Percentiles rank a stretch among this genome's conserved stretches.
Conservation (phyloP, 176 grass and related monocot species). For the Juncus inflexus region DNA sequence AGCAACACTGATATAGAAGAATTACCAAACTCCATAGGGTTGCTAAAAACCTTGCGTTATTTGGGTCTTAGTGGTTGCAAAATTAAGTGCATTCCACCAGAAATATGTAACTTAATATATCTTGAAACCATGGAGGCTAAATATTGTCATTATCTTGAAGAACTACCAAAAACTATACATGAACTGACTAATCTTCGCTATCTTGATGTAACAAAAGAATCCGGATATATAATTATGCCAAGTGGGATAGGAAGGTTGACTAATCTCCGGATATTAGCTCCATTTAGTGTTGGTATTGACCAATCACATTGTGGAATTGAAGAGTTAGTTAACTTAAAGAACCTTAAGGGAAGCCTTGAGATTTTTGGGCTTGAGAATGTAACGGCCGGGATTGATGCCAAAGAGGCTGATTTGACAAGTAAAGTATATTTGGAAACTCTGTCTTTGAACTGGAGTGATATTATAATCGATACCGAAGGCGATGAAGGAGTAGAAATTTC, state of each 20-base stretch:
- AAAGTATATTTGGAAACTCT: conserved; percentile 26
- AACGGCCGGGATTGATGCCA: conserved; percentile 16
- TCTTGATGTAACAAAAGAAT: conserved; percentile 23
- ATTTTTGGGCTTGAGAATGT: conserved; percentile 30
- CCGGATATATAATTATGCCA: conserved; percentile 14
- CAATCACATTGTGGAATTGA: conserved; percentile 19
- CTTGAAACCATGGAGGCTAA: conserved; percentile 39
- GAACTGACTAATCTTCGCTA: conserved; percentile 29
- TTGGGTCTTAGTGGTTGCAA: conserved; percentile 28
- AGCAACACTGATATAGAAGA: conserved; percentile 26
- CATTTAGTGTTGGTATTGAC: conserved; percentile 32
- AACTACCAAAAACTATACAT: conserved; percentile 26
- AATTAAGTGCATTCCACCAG: conserved; percentile 28
- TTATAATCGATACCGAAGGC: conserved; percentile 1
- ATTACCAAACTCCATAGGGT: conserved; percentile 29
- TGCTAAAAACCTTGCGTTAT: conserved; percentile 22
- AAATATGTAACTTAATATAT: conserved; percentile 28
- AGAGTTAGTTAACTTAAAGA: conserved; percentile 23
- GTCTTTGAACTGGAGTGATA: conserved; percentile 28
- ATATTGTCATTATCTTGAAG: conserved; percentile 26
- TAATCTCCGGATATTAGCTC: conserved; percentile 24
- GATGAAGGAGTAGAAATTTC: conserved; percentile 1
- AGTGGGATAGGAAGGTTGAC: conserved; percentile 29
- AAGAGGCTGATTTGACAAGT: conserved; percentile 5
- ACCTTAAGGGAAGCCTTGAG: conserved; percentile 27